Evolutionary conservation across 352 stramenopile species (phyloP), one percentile per base, ranked within the genome.

Genomic region (Phytopythium mirpurense): DNA sequence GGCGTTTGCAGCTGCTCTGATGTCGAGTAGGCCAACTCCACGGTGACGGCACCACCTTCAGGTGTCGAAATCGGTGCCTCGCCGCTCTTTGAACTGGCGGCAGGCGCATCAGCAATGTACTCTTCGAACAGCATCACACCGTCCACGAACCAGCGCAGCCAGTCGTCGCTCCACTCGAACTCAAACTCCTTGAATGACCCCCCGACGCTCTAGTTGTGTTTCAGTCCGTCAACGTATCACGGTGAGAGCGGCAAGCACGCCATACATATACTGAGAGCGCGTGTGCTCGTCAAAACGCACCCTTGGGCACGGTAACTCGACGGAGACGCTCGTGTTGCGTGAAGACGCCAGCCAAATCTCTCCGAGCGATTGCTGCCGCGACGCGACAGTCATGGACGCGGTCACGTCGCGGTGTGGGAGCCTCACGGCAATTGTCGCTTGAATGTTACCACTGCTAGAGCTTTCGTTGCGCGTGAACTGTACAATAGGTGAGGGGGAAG

Each of bases 121-220:
- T 81, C 68, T 58, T 88, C 74, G 24, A 66, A 55, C n/a, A 84
- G 32, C 40, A 88, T 32, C 1, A 68, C 50, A 31, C 73, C 65
- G 49, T 88, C 62, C 48, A 88, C 64, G 57, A 72, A 73, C 74
- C 77, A 86, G 0, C 77, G 74, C 46, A 88, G 48, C 74, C 77
- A 88, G n/a, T 68, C 21, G 4, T 54, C 41, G 49, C 75, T 70
- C 73, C 73, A 84, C 26, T 66, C 60, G 42, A 81, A 81, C 1
- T 63, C 59, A 21, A 79, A 44, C 15, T 68, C 49, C 18, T 69
- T 68, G 27, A 74, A 66, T 8, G 48, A 27, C 34, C 67, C 60
- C 0, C 57, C 32, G 37, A 69, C 46, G 37, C 76, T 54, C 70
- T 84, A 36, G n/a, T n/a, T n/a, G n/a, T n/a, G n/a, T n/a, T n/a